Evolutionary conservation across 768 basidiomycete genomes (phyloP).

Genomic region (Daedaleopsis nitida): DNA sequence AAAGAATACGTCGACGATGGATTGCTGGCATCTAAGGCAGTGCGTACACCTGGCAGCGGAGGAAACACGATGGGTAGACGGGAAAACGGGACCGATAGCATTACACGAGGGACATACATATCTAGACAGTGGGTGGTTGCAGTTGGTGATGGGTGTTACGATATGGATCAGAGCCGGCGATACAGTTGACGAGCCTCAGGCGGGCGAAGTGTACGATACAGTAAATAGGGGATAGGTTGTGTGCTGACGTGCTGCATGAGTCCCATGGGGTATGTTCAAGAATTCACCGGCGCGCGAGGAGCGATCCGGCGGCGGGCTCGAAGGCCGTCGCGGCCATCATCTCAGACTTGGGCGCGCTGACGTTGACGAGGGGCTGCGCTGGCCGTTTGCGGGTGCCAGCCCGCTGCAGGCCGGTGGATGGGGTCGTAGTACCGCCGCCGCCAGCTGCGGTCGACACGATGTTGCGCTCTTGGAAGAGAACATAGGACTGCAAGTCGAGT

Average conservation of each 20-base stretch:
- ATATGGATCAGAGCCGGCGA: no score
- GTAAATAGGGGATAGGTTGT: background rate
- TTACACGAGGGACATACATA: background rate
- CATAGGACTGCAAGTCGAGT: slow-evolving; percentile 68
- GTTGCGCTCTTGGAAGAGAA: slow-evolving; percentile 78
- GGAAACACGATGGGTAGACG: background rate
- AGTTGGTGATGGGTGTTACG: no score
- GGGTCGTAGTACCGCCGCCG: slow-evolving; percentile 20
- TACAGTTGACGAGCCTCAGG: background rate
- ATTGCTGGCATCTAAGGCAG: no score
- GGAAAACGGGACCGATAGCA: background rate
- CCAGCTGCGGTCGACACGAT: slow-evolving; percentile 47
- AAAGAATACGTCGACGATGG: no score
- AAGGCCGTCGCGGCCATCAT: slow-evolving; percentile 51
- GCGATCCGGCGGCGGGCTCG: slow-evolving; percentile 63
- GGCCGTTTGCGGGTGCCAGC: slow-evolving; percentile 41
- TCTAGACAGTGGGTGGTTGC: no score
- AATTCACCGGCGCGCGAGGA: slow-evolving; percentile 43
- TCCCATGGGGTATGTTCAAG: no score
- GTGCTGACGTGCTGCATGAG: background rate
- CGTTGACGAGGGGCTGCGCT: slow-evolving; percentile 50
- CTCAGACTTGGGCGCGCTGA: slow-evolving; percentile 42
- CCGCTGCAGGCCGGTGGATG: slow-evolving; percentile 38
- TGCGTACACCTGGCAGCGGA: background rate
- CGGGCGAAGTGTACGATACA: background rate